Percentiles rank a stretch among this genome's conserved stretches.
Evolutionary conservation across 345 rosid genomes (phyloP).

Genomic region (Dimocarpus longan): DNA sequence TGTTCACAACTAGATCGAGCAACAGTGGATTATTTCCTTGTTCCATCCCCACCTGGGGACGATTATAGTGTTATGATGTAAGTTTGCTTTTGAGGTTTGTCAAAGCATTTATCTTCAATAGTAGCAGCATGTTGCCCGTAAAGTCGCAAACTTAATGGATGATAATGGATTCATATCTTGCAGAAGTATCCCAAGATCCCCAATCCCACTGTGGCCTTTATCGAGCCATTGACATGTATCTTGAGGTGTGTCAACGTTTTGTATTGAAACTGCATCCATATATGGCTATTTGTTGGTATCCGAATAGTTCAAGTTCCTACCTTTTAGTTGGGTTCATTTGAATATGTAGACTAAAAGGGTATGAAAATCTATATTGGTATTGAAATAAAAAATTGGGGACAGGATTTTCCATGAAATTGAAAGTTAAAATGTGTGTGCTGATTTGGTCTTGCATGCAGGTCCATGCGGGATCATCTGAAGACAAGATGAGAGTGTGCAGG

Average conservation of each 20-base stretch:
- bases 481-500: slow-evolving; percentile 38
- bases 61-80: slow-evolving; percentile 41
- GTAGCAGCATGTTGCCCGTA: slow-evolving; percentile 7
- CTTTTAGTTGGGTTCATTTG: not conserved
- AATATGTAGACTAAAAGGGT: not conserved
- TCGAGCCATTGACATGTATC: slow-evolving; percentile 51
- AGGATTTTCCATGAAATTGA: not conserved
- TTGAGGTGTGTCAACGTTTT: slow-evolving; percentile 40
- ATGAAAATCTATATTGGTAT: too few species aligned
- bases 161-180: slow-evolving; percentile 48
- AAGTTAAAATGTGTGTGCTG: not conserved
- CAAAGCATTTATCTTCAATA: slow-evolving; percentile 22
- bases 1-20: slow-evolving; percentile 43
- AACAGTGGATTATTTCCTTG: slow-evolving; percentile 42
- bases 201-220: slow-evolving; percentile 41
- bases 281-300: too few species aligned
- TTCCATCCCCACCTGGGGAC: slow-evolving; percentile 31
- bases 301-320: too few species aligned
- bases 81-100: slow-evolving; percentile 23
- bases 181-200: slow-evolving; percentile 55
- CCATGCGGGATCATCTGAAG: slow-evolving; percentile 36
- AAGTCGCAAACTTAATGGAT: slow-evolving; percentile 47
- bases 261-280: too few species aligned
- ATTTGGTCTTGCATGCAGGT: slow-evolving; percentile 34
- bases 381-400: too few species aligned